Conservation (phyloP, 768 basidiomycete species). For the Boletus tomentosulus region DNA sequence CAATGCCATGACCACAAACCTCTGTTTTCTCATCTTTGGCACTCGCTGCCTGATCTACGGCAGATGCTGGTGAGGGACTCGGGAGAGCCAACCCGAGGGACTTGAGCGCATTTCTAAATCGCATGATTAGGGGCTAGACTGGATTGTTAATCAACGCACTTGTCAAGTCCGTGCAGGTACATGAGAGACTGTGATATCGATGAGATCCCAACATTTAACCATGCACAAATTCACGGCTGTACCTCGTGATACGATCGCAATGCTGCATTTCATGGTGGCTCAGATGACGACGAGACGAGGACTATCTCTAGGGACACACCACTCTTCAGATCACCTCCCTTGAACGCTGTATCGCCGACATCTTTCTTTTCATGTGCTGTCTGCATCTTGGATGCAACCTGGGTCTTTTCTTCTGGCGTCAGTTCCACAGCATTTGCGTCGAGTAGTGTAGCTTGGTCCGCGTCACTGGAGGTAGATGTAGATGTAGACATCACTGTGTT, state of each 20-base stretch:
- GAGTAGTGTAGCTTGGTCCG: conserved; percentile 1
- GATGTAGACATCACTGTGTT: conserved; percentile 15
- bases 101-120: conserved; percentile 49
- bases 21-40: conserved; percentile 58
- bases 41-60: conserved; percentile 29
- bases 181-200: conserved; percentile 50
- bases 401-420: conserved; percentile 21
- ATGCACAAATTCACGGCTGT: conserved; percentile 1
- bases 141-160: conserved; percentile 41
- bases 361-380: conserved; percentile 68
- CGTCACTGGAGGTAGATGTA: conserved; percentile 1
- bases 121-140: not conserved
- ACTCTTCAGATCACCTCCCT: conserved; percentile 53
- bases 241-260: conserved; percentile 73
- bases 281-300: not conserved
- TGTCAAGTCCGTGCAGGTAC: conserved; percentile 74
- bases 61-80: conserved; percentile 6
- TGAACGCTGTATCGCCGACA: conserved; percentile 64
- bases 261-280: conserved; percentile 39
- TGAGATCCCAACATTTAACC: conserved; percentile 1
- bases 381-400: conserved; percentile 47
- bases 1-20: conserved; percentile 33
- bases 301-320: conserved; percentile 38
- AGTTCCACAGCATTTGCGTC: conserved; percentile 19
- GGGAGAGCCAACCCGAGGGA: conserved; percentile 40